Conservation (phyloP, 139 green algal genomes). For the Chlamydomonas eustigma region DNA sequence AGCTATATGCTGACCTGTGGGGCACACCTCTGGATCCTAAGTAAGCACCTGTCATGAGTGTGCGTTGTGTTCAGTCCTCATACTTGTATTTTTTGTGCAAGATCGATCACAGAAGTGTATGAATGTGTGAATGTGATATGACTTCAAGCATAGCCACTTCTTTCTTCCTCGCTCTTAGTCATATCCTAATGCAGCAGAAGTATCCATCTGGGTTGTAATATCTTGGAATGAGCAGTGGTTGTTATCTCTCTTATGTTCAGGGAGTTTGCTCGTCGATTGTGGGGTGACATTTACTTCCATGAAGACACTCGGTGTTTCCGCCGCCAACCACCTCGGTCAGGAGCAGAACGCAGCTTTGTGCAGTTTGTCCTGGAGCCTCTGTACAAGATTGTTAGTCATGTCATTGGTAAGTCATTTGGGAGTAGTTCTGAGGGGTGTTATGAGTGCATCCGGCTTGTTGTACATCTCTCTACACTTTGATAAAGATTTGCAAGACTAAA, state of each 20-base stretch:
- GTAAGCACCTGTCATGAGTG: slow-evolving; percentile 17
- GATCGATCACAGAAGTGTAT: background rate
- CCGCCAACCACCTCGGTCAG: slow-evolving; percentile 50
- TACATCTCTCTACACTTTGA: background rate
- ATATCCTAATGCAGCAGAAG: no score
- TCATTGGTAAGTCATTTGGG: background rate
- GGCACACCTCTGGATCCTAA: slow-evolving; percentile 39
- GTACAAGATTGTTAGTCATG: slow-evolving; percentile 86
- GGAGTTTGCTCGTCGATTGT: slow-evolving; percentile 77
- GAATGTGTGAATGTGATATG: background rate
- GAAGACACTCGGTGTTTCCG: slow-evolving; percentile 74
- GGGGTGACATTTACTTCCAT: slow-evolving; percentile 94
- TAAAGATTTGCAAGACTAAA: no score
- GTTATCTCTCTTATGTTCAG: no score
- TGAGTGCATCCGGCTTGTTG: background rate
- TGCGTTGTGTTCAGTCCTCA: no score
- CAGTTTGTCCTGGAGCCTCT: slow-evolving; percentile 95
- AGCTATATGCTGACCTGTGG: slow-evolving; percentile 72
- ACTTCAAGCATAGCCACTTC: background rate
- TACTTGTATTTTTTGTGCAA: slow-evolving; percentile 1
- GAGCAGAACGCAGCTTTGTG: slow-evolving; percentile 84
- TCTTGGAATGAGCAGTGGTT: no score
- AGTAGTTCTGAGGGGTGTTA: background rate
- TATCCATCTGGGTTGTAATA: no score
- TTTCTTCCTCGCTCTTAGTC: no score